These are phyloP conservation scores for Penicillium lividum DNA, from an alignment of 495 filamentous ascomycete genomes.

Conservation along the genomic window DNA sequence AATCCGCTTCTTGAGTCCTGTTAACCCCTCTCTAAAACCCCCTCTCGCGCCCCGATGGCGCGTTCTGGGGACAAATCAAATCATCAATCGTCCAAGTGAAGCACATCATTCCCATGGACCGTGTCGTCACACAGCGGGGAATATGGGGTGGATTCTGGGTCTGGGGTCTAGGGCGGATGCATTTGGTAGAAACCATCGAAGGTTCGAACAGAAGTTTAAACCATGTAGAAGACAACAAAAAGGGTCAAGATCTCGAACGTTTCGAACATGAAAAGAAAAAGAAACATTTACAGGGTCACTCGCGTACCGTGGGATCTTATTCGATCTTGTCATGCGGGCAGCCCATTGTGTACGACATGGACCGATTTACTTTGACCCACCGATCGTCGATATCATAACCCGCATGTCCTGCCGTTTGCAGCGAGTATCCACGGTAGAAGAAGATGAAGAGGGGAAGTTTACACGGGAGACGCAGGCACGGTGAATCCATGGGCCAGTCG, in stretches of 20 bases:
- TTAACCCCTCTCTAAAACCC: neutral
- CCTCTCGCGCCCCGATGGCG: conserved; percentile 7
- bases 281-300: neutral
- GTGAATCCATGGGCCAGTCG: conserved; percentile 22
- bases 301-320: conserved; percentile 19
- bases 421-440: neutral
- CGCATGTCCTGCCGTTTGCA: conserved; percentile 23
- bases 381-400: conserved; percentile 23
- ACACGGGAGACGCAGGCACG: conserved; percentile 23
- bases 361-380: conserved; percentile 10
- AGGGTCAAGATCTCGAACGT: neutral
- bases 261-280: neutral
- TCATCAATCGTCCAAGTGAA: conserved; percentile 2
- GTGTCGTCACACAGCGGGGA: conserved; percentile 19
- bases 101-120: conserved; percentile 23
- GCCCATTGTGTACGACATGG: conserved; percentile 8
- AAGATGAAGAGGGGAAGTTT: conserved; percentile 8
- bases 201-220: neutral
- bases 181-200: neutral
- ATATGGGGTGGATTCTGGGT: neutral
- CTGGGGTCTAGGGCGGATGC: neutral
- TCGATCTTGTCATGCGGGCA: conserved; percentile 17
- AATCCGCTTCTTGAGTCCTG: conserved; percentile 1
- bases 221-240: neutral
- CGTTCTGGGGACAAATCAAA: neutral